Conservation (phyloP, 129 eudicot genomes). For the Helichrysum umbraculigerum region DNA sequence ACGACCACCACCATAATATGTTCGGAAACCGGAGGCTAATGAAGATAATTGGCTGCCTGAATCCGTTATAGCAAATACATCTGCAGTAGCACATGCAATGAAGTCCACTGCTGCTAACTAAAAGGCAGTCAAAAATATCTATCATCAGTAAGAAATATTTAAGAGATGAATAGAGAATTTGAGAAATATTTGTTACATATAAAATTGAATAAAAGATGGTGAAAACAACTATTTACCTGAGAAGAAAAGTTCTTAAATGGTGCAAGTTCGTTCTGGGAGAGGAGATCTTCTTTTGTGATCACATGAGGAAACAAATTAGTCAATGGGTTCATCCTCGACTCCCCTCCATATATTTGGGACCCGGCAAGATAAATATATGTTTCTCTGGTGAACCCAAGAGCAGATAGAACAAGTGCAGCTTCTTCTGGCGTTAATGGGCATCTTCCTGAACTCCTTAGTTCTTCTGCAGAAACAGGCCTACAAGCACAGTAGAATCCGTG, state of each 20-base stretch:
- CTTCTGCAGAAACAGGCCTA: slow-evolving; percentile 68
- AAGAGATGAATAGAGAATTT: not conserved
- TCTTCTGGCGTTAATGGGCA: slow-evolving; percentile 99
- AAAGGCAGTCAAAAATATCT: slow-evolving; percentile 16
- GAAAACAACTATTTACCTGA: slow-evolving; percentile 46
- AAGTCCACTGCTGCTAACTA: slow-evolving; percentile 96
- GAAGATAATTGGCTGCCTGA: slow-evolving; percentile 92
- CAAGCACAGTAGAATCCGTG: slow-evolving; percentile 12
- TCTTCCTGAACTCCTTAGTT: slow-evolving; percentile 67
- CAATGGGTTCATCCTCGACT: slow-evolving; percentile 61
- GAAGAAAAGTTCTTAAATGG: slow-evolving; percentile 82
- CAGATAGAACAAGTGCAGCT: slow-evolving; percentile 83
- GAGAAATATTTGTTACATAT: not conserved
- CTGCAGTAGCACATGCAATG: slow-evolving; percentile 83
- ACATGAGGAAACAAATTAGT: slow-evolving; percentile 68
- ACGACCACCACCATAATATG: slow-evolving; percentile 74
- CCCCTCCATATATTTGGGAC: slow-evolving; percentile 79
- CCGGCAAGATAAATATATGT: slow-evolving; percentile 82
- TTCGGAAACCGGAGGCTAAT: slow-evolving; percentile 77
- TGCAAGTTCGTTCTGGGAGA: slow-evolving; percentile 71
- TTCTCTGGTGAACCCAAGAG: slow-evolving; percentile 59
- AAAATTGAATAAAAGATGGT: not conserved
- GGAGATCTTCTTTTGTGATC: slow-evolving; percentile 87
- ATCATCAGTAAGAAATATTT: not conserved
- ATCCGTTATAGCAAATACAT: slow-evolving; percentile 91